Base-by-base conservation (phyloP, 192 early-diverging fungal genomes). In the Coemansia sp. region DNA sequence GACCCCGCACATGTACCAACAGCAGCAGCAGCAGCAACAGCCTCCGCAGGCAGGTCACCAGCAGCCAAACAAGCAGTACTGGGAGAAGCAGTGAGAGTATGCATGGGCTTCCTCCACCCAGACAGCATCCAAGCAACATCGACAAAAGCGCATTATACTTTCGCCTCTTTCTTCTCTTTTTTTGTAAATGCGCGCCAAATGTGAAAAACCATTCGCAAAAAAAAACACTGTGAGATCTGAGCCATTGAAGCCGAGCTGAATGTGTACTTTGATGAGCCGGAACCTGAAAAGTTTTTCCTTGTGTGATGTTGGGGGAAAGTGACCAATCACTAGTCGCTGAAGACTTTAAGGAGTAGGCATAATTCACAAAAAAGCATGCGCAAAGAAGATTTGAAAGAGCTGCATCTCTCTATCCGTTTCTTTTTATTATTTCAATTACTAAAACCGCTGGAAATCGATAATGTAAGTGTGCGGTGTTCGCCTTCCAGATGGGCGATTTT, bases 1-100 rank as follows among this genome's bases (percentile, higher is more conserved):
- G 65, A 65, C 71, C 13, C 77, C 71, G 35, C 77, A 79, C 63
- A 71, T 75, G 66, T 80, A 74, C 72, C 78, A 74, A 66, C 77
- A 78, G 63, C 69, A 64, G 32, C 75, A 66, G 35, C 70, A 76
- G 61, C 69, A 64, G 45, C 69, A 76, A 7, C 70, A 72, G 9
- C 62, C 61, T 11, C 68, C 65, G 6, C 66, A 67, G 53, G 42
- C 57, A 11, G 63, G 64, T 42, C 74, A 76, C 32, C 80, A 62
- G 59, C 66, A 70, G 56, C 55, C 62, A 15, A 63, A 36, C 71
- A 79, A 59, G 67, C 73, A 67, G 43, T 75, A 61, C 69, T 75
- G 81, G 81, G 76, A 69, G 62, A 78, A 83, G 67, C 69, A 75
- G 60, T 76, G 22, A 52, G 25, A 29, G 38, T 13, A 40, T 5